These are phyloP conservation scores for Cornus kousa DNA, from an alignment of 148 eudicot genomes.

Conservation along the genomic window DNA sequence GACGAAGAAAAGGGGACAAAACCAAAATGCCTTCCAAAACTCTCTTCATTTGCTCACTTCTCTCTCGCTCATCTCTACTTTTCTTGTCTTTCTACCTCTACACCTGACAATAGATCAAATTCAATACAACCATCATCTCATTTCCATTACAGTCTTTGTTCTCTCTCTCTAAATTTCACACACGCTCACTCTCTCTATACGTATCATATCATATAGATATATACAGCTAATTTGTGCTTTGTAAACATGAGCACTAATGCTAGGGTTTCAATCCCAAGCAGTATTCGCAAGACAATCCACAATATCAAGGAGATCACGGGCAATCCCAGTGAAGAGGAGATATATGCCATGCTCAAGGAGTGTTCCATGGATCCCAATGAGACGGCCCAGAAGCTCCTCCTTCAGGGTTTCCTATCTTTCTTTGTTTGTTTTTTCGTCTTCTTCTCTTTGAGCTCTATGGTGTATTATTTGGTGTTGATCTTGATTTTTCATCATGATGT, in stretches of 20 bases:
- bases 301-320: conserved; percentile 62
- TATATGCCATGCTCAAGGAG: conserved; percentile 67
- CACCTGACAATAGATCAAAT: conserved; percentile 20
- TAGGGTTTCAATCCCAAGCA: conserved; percentile 54
- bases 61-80: not conserved
- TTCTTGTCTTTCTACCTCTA: not conserved
- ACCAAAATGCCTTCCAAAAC: conserved; percentile 13
- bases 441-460: not conserved
- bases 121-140: conserved; percentile 14
- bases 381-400: conserved; percentile 53
- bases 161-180: not conserved
- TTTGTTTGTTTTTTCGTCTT: not conserved
- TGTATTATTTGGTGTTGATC: not conserved
- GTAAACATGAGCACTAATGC: conserved; percentile 49
- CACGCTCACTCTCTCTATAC: not conserved
- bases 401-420: conserved; percentile 20
- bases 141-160: not conserved
- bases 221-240: not conserved
- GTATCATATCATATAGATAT: not conserved
- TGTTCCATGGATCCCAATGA: conserved; percentile 84
- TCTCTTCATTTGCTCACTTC: conserved; percentile 2
- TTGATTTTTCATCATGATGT: not conserved
- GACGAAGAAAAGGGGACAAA: not conserved
- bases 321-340: conserved; percentile 55
- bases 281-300: conserved; percentile 45